Conservation (phyloP, 139 green algal species). For the Eudorina sp. region DNA sequence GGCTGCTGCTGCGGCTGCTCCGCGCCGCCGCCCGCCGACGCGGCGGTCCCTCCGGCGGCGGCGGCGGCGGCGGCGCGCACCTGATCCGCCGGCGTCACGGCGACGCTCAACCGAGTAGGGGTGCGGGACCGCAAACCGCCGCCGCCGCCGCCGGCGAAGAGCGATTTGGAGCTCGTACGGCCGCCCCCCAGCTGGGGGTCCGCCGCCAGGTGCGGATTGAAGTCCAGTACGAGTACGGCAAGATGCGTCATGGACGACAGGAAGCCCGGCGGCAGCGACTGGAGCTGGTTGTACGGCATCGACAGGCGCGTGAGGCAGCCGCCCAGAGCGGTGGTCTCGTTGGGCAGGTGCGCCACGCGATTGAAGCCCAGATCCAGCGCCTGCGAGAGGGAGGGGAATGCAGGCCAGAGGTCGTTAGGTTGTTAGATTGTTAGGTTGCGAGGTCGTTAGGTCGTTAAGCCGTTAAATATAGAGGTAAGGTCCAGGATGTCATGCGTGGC, state of each 20-base stretch:
- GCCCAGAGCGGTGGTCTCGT: neutral
- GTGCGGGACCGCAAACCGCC: too few relatives aligned
- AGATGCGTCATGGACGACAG: constrained; percentile 10
- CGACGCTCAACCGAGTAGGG: too few relatives aligned
- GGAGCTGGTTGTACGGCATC: constrained; percentile 38
- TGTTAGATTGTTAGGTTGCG: too few relatives aligned
- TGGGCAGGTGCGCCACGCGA: constrained; percentile 12
- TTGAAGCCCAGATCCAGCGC: constrained; percentile 37
- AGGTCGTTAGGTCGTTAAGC: too few relatives aligned
- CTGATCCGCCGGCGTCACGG: too few relatives aligned
- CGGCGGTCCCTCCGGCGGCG: neutral
- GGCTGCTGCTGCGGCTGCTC: neutral
- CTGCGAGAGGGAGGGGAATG: neutral
- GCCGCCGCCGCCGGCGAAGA: neutral
- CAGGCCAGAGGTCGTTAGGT: too few relatives aligned
- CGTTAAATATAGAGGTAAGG: too few relatives aligned
- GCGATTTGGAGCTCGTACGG: neutral
- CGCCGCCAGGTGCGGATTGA: constrained; percentile 26
- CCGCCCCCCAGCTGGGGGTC: neutral
- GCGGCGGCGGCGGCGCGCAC: neutral
- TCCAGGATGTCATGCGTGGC: too few relatives aligned
- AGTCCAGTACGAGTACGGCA: constrained; percentile 3
- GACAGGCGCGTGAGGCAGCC: constrained; percentile 10
- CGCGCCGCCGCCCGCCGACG: too few relatives aligned
- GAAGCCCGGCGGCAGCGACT: constrained; percentile 21